Evolutionary conservation across 129 eudicot genomes (phyloP), one percentile per base, ranked within the genome.

Genomic region (Tagetes patula): DNA sequence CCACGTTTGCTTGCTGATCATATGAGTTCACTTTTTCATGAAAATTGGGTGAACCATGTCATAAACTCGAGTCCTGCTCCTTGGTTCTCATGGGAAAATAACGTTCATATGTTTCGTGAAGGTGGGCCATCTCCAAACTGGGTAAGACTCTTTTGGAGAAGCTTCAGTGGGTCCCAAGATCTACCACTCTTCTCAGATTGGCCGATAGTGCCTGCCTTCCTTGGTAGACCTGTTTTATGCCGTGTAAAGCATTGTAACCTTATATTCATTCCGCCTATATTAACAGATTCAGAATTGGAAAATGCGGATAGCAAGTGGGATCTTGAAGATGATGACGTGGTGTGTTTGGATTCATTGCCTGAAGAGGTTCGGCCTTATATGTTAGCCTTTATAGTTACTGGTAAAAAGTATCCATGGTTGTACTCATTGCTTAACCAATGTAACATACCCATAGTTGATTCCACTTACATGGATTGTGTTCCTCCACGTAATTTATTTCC

Each of bases 181-280:
- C 79, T 90, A 62, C 65, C 87, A 63, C 89, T 90, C 66, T 95
- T 95, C 78, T 86, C 97, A 80, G 96, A 91, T 73, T 95, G 99
- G 99, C 99, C 99, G 10, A 84, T 95, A 64, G 90, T 88, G 71
- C 99, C 99, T 65, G 96, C 97, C 65, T 95, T 90, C 75, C 96
- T 95, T 80, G 99, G 99, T 78, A 88, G 99, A 63, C 96, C 89
- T 65, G 77, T 95, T 77, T 82, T 95, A 73, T 95, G 99, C 74
- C 97, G 99, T 74, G 86, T 90, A 64, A 86, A 88, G 84, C 90
- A 95, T 72, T 91, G 91, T 13, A 79, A 85, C 76, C 88, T 95
- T 66, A 85, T 95, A 58, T 95, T 95, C 77, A 72, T 95, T 73
- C 97, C 97, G 33, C 91, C 99, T 27, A 77, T 41, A 8, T 8